A percentile compares a stretch with the other conserved stretches of the same genome.
These are phyloP conservation scores for Ophioceras dolichostomum DNA, from an alignment of 2,329 filamentous ascomycete species.

Conservation along the genomic window DNA sequence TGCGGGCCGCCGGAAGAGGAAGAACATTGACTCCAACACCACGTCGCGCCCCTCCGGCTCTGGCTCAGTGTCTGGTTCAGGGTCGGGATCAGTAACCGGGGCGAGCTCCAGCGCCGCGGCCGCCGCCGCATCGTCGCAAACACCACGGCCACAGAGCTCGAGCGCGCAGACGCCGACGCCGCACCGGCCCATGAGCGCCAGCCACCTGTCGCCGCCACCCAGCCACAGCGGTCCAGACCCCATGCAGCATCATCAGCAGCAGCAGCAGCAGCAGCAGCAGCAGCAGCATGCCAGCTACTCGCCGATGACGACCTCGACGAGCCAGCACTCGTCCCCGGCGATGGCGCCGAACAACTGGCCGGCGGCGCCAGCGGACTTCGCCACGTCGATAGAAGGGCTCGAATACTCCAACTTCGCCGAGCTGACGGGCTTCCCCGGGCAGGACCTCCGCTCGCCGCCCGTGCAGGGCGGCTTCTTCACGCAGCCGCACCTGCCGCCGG, in stretches of 20 bases:
- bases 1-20: constrained; percentile 70
- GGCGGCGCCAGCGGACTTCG: neutral
- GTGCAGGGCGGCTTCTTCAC: constrained; percentile 40
- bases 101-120: neutral
- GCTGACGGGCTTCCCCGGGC: constrained; percentile 29
- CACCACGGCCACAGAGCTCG: constrained; percentile 15
- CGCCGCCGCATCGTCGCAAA: constrained; percentile 9
- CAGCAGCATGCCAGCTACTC: constrained; percentile 18
- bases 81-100: neutral
- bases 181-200: constrained; percentile 11
- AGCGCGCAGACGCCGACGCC: constrained; percentile 16
- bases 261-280: too few species aligned
- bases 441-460: constrained; percentile 21
- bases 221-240: constrained; percentile 7
- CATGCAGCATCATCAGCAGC: too few species aligned
- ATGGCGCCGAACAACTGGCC: constrained; percentile 31
- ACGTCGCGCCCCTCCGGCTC: neutral
- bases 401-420: constrained; percentile 26
- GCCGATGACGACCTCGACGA: constrained; percentile 24
- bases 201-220: constrained; percentile 16
- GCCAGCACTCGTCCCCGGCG: constrained; percentile 30
- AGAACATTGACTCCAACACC: constrained; percentile 42
- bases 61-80: neutral
- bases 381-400: neutral
- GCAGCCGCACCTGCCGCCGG: constrained; percentile 81